Evolutionary conservation across 495 filamentous ascomycete genomes (phyloP), one percentile per base, ranked within the genome.

Genomic region (Jackrogersella multiformis): DNA sequence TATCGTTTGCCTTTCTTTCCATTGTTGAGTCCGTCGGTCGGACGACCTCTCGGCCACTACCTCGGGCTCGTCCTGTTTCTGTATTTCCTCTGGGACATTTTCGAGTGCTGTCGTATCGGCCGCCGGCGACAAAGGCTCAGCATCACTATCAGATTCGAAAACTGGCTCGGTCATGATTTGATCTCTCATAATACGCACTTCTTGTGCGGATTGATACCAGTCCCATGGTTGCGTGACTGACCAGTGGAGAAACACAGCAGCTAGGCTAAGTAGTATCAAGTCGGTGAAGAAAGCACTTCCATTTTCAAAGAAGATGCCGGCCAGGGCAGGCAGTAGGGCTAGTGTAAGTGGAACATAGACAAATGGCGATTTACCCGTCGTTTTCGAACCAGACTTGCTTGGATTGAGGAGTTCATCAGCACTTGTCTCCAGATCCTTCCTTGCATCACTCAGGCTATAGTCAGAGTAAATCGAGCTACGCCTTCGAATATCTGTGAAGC

Each of bases 221-320:
- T 93, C 87, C 94, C 95, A 99, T 70, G 95, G 96, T 57, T 93
- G 77, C 56, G 91, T 88, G 5, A 97, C 89, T 16, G 91, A 93
- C 94, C 93, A 97, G 74, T 98, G 94, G 53, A 99, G 81, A 68
- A 98, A 97, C 4, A 97, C 84, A 0, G 89, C 90, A 0, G 89
- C 90, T 49, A 99, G 71, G 4, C 84, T 84, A 24, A 99, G 77
- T 44, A 98, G 81, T 21, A 93, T 89, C 7, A 95, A 75, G 71
- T 99, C 95, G 1, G 94, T 97, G 34, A 93, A 84, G 56, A 97
- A 82, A 2, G 87, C 83, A 65, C 88, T 88, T 3, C 95, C 95
- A 78, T 96, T 90, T 46, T 89, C 82, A 73, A 97, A 95, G 56
- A 98, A 82, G 39, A 97, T 75, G 0, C 94, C 95, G 0, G 87